Conservation (phyloP, 495 filamentous ascomycete genomes). For the Amorphotheca resinae region DNA sequence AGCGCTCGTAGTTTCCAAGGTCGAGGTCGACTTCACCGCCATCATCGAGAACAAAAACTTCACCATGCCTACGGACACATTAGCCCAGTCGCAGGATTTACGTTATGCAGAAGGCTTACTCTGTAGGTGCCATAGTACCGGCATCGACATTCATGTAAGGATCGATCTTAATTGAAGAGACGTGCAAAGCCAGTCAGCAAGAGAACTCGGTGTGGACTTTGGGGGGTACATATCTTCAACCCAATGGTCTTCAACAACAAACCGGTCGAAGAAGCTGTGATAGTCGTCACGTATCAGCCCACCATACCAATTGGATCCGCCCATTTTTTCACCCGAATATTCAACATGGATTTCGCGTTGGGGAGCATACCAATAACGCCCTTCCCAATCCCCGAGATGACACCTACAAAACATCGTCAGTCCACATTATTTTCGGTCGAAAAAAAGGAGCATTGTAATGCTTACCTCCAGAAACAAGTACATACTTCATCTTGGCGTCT, state of each 20-base stretch:
- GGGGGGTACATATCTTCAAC: slow-evolving; percentile 24
- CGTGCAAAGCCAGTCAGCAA: slow-evolving; percentile 3
- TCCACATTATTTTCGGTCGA: slow-evolving; percentile 3
- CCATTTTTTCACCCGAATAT: slow-evolving; percentile 15
- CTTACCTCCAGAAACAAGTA: slow-evolving; percentile 46
- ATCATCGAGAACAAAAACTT: slow-evolving; percentile 48
- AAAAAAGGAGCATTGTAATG: slow-evolving; percentile 4
- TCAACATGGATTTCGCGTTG: slow-evolving; percentile 8
- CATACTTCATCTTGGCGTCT: slow-evolving; percentile 61
- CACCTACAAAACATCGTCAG: neutral
- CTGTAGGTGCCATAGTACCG: slow-evolving; percentile 55
- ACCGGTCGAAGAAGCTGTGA: slow-evolving; percentile 57
- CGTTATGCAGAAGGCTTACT: slow-evolving; percentile 35
- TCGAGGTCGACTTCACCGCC: slow-evolving; percentile 84
- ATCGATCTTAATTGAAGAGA: slow-evolving; percentile 59
- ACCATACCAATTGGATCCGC: too few species aligned
- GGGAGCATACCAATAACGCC: slow-evolving; percentile 55
- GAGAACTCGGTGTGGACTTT: neutral
- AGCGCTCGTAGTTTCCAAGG: slow-evolving; percentile 91
- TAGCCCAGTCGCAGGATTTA: neutral
- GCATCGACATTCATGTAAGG: slow-evolving; percentile 82
- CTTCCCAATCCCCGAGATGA: slow-evolving; percentile 39
- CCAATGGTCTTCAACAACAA: slow-evolving; percentile 77
- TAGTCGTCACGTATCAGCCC: neutral
- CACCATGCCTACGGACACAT: slow-evolving; percentile 36